Conservation (phyloP, 2,329 filamentous ascomycete species). For the Tolypocladium pustulatum region DNA sequence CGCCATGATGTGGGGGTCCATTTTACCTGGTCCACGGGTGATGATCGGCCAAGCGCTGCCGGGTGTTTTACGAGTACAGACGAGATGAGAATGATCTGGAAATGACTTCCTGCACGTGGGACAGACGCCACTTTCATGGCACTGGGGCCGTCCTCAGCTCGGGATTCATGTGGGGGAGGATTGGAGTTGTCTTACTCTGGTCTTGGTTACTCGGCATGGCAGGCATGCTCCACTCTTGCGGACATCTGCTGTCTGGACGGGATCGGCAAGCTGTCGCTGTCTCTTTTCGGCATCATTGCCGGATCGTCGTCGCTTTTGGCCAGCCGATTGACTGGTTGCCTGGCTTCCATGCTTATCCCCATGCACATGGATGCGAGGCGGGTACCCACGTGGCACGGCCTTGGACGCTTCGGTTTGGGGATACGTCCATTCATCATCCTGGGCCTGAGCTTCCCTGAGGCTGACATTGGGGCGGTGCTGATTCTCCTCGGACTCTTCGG, state of each 20-base stretch:
- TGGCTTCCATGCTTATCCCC: constrained; percentile 14
- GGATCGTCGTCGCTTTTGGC: constrained; percentile 25
- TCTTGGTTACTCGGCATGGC: constrained; percentile 36
- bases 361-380: constrained; percentile 20
- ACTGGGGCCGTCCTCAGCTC: constrained; percentile 22
- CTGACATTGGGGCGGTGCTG: constrained; percentile 18
- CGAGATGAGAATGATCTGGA: constrained; percentile 27
- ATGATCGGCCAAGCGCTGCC: constrained; percentile 26
- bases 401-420: constrained; percentile 23
- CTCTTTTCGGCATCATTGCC: constrained; percentile 22
- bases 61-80: constrained; percentile 27
- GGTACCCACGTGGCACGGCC: constrained; percentile 17
- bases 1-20: constrained; percentile 5
- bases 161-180: constrained; percentile 5
- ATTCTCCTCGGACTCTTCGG: constrained; percentile 19
- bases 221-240: constrained; percentile 37
- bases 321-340: constrained; percentile 11
- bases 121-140: constrained; percentile 29
- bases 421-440: constrained; percentile 30
- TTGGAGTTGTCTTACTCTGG: constrained; percentile 28
- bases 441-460: constrained; percentile 23
- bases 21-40: constrained; percentile 26
- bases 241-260: constrained; percentile 36
- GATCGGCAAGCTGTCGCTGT: constrained; percentile 25
- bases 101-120: constrained; percentile 30